These are phyloP conservation scores for Stemphylium vesicarium DNA, from an alignment of 2,329 filamentous ascomycete species.

Conservation along the genomic window DNA sequence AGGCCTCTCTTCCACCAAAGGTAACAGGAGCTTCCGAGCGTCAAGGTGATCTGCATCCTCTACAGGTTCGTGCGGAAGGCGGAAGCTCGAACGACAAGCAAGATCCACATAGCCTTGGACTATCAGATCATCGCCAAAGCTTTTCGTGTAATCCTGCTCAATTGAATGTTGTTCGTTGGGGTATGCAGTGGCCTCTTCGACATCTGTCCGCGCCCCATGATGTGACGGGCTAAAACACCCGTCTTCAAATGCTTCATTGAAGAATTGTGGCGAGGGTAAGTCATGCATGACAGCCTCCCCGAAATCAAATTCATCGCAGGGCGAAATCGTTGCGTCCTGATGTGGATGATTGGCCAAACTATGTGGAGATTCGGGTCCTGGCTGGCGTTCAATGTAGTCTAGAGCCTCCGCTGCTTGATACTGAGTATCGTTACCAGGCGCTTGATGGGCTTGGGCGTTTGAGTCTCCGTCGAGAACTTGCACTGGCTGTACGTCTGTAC, in stretches of 20 bases:
- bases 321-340: not conserved
- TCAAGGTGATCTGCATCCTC: not conserved
- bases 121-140: not conserved
- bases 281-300: not conserved
- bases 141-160: not conserved
- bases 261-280: not conserved
- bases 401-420: not conserved
- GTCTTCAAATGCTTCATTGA: constrained; percentile 2
- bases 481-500: not conserved
- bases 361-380: not conserved
- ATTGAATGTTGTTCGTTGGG: not conserved
- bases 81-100: not conserved
- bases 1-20: constrained; percentile 1
- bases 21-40: not conserved
- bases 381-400: not conserved
- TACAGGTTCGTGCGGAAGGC: constrained; percentile 3
- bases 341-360: not conserved
- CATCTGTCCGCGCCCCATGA: not conserved
- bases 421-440: not conserved
- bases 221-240: not conserved
- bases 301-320: not conserved
- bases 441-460: not conserved
- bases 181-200: not conserved
- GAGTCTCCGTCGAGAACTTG: not conserved
- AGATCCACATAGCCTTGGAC: constrained; percentile 3